phyloP scores from a whole-genome alignment of 345 rosid species.

The Lagerstroemia speciosa region DNA sequence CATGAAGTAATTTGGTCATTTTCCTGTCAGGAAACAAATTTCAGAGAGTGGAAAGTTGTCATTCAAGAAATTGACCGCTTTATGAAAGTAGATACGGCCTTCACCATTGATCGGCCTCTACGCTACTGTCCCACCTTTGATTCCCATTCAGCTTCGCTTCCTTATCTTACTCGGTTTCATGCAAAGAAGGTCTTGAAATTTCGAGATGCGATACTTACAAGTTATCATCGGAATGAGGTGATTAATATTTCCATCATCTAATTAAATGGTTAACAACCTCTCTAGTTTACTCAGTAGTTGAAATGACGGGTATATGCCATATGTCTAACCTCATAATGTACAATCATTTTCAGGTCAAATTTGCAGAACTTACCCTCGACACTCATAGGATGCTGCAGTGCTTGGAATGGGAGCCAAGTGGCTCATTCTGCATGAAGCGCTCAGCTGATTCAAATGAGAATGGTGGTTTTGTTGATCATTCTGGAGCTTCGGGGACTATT shows the following conservation, averaged over 20 bases:
- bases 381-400: constrained; percentile 87
- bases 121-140: constrained; percentile 64
- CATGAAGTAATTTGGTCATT: background rate
- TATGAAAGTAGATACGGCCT: constrained; percentile 33
- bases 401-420: constrained; percentile 94
- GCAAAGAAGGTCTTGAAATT: constrained; percentile 76
- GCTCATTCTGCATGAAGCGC: constrained; percentile 54
- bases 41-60: constrained; percentile 87
- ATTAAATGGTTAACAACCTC: background rate
- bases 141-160: constrained; percentile 62
- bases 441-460: constrained; percentile 58
- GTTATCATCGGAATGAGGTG: constrained; percentile 87
- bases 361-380: constrained; percentile 90
- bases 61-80: constrained; percentile 74
- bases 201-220: constrained; percentile 70
- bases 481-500: constrained; percentile 71
- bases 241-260: constrained; percentile 1
- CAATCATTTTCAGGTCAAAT: constrained; percentile 61
- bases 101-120: constrained; percentile 52
- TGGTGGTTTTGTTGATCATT: constrained; percentile 61
- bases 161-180: constrained; percentile 70
- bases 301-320: background rate
- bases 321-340: constrained; percentile 7
- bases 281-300: background rate
- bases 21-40: constrained; percentile 59